Percentiles rank a stretch among this genome's conserved stretches.
phyloP scores from a whole-genome alignment of 108 stramenopile genomes.

The Nitzschia putrida region DNA sequence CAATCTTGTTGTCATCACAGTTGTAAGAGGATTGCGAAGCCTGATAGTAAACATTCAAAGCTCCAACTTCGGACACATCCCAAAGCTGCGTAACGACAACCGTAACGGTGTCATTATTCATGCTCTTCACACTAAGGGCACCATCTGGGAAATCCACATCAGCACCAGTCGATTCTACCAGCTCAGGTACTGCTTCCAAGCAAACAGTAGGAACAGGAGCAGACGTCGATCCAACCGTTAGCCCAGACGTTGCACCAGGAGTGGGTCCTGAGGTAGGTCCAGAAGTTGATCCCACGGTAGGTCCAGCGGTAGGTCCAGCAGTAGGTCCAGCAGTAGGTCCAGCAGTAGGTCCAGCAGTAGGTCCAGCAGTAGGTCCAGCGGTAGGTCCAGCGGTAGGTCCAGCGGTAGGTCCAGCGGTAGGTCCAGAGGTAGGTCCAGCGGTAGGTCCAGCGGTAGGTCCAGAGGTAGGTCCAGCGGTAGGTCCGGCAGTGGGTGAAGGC shows the following conservation, averaged over 20 bases:
- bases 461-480: too few relatives aligned
- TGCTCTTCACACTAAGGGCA: neutral
- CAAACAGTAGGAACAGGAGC: neutral
- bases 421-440: neutral
- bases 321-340: constrained; percentile 27
- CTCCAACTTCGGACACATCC: neutral
- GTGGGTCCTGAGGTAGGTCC: constrained; percentile 19
- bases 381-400: constrained; percentile 10
- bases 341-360: neutral
- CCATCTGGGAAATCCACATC: constrained; percentile 1
- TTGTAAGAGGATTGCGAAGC: neutral
- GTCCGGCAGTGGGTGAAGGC: too few relatives aligned
- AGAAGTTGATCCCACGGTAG: neutral
- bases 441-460: constrained; percentile 3
- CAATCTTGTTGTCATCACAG: neutral
- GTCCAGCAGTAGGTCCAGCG: neutral
- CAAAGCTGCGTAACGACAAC: constrained; percentile 1
- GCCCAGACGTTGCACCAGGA: constrained; percentile 1
- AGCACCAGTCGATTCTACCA: neutral
- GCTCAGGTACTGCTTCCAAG: neutral
- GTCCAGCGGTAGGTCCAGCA: constrained; percentile 12
- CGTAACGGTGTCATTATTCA: neutral
- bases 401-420: constrained; percentile 12
- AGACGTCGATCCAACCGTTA: neutral
- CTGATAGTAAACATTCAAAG: constrained; percentile 1